Base-by-base conservation (phyloP, 352 stramenopile species). In the Globisporangium polare region DNA sequence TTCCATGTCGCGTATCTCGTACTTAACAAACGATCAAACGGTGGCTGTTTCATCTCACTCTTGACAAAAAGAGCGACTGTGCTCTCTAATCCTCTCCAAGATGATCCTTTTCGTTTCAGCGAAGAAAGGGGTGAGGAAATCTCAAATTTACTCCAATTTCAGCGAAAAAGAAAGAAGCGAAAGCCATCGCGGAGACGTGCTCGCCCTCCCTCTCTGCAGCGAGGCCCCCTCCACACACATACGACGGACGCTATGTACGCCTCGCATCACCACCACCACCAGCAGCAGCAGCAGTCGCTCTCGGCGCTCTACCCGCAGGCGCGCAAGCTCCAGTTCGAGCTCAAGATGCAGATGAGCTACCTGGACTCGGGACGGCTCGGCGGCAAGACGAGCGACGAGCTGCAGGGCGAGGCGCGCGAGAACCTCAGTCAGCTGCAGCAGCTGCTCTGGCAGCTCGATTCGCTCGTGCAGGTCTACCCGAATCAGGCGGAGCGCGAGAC, bases 311-410 rank as follows among this genome's bases (percentile, higher is more conserved):
- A 92, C 53, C 81, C 83, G 24, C 85, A 90, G 71, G 85, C 83
- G 24, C 74, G 83, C 41, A 94, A 94, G 71, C 74, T 92, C 43
- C 83, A 92, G 67, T 94, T 92, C 68, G 86, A 94, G 67, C 80
- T 94, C 62, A 94, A 94, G 74, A 92, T 91, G 80, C 86, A 94
- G 71, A 83, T 94, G 65, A 90, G 78, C 63, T 94, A 93, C 68
- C 51, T 94, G 47, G 86, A 94, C 60, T 86, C 80, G 6, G 76
- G 78, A 0, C 75, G 73, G 31, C 77, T 65, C 26, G 77, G 77
- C 41, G 75, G 72, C 49, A 75, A 74, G 45, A 81, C 70, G n/a
- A 68, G 79, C 59, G 70, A 75, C 5, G 82, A 88, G 66, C 65
- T 90, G 45, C 83, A 92, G 67, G 70, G 39, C 12, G 81, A 94